Conservation (phyloP, 108 stramenopile species). For the Poteriospumella lacustris region DNA sequence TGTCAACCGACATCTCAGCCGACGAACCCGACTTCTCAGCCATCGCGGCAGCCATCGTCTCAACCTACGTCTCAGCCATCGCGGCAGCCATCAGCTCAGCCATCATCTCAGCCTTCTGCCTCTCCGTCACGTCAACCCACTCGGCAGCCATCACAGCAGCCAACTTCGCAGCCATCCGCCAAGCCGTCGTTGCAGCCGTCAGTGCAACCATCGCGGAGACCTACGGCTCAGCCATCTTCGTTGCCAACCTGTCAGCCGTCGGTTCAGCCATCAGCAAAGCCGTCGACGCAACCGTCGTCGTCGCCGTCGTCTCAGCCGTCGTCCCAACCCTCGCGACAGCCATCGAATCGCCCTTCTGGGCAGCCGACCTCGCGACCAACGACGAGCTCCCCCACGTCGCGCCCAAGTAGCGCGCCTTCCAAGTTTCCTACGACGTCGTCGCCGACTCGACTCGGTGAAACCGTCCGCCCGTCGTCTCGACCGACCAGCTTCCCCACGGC, state of each 20-base stretch:
- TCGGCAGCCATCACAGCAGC: background rate
- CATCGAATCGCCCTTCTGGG: conserved; percentile 1
- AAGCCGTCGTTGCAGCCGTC: no score
- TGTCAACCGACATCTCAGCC: conserved; percentile 6
- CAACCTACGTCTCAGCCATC: conserved; percentile 1
- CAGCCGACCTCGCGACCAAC: conserved; percentile 6
- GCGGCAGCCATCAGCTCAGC: conserved; percentile 8
- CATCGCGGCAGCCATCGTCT: background rate
- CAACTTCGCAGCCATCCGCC: background rate
- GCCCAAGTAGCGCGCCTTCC: background rate
- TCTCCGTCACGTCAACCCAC: background rate
- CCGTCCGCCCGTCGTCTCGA: background rate
- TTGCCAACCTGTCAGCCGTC: background rate
- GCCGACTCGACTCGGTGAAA: background rate
- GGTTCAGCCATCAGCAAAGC: conserved; percentile 1
- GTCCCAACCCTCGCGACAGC: background rate
- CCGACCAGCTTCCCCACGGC: background rate
- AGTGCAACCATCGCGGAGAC: background rate
- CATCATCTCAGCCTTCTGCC: background rate
- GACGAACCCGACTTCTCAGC: background rate
- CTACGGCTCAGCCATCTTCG: background rate
- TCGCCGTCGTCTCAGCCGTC: background rate
- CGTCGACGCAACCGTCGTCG: no score
- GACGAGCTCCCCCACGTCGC: background rate
- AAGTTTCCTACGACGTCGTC: background rate